A percentile compares a stretch with the other conserved stretches of the same genome.
These are phyloP conservation scores for Coemansia aciculifera DNA, from an alignment of 192 early-diverging fungal species.

Conservation along the genomic window DNA sequence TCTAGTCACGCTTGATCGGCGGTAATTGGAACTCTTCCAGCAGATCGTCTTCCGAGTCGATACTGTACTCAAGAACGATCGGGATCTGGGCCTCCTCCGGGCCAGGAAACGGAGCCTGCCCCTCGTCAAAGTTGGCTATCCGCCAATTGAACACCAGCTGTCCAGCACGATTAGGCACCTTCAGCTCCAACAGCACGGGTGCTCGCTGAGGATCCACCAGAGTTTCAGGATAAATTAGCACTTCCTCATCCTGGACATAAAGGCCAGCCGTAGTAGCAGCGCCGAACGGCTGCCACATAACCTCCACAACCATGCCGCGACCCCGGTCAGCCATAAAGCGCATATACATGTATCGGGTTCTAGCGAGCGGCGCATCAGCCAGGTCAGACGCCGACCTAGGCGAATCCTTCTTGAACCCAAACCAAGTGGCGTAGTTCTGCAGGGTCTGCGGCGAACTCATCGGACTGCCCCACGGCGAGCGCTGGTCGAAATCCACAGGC, in stretches of 20 bases:
- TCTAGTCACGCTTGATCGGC: constrained; percentile 31
- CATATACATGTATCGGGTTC: constrained; percentile 29
- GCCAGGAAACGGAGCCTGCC: constrained; percentile 50
- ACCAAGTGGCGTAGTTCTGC: constrained; percentile 43
- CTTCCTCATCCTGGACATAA: constrained; percentile 24
- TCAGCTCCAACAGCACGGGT: constrained; percentile 44
- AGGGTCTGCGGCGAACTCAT: constrained; percentile 27
- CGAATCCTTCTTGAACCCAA: constrained; percentile 39
- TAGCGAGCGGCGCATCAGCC: neutral
- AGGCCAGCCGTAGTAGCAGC: constrained; percentile 12
- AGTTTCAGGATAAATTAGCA: constrained; percentile 43
- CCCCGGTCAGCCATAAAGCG: constrained; percentile 47
- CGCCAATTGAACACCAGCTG: constrained; percentile 49
- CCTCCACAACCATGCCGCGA: constrained; percentile 49
- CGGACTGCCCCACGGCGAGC: constrained; percentile 19
- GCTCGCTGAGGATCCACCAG: constrained; percentile 53
- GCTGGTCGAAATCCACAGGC: constrained; percentile 11
- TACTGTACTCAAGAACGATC: constrained; percentile 47
- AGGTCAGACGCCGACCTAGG: constrained; percentile 8
- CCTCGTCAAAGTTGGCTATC: constrained; percentile 53
- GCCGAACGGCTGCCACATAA: constrained; percentile 31
- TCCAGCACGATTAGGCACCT: constrained; percentile 43
- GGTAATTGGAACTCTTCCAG: constrained; percentile 29
- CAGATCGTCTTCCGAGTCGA: constrained; percentile 47
- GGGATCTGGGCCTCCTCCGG: constrained; percentile 48